A percentile compares a stretch with the other conserved stretches of the same genome.
Evolutionary conservation across 225 moss, liverwort and hornwort genomes (phyloP).

Genomic region (Physcomitrium patens): DNA sequence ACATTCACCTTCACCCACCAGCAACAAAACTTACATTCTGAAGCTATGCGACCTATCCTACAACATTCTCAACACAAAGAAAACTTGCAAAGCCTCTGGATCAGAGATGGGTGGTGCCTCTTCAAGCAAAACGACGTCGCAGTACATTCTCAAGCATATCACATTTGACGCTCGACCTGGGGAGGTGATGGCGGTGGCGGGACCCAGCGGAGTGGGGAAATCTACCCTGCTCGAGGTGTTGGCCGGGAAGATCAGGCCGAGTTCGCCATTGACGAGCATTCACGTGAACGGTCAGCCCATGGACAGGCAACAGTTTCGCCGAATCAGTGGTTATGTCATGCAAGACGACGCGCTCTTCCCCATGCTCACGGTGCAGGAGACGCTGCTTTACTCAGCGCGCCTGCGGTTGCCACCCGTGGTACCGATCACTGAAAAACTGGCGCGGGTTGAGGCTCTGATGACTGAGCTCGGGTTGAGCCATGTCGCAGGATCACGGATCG

Average conservation of each 20-base stretch:
- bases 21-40: conserved; percentile 40
- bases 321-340: conserved; percentile 76
- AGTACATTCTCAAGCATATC: conserved; percentile 56
- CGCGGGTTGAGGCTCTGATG: conserved; percentile 58
- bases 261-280: conserved; percentile 51
- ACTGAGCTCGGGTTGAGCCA: conserved; percentile 64
- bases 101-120: conserved; percentile 21
- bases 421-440: conserved; percentile 50
- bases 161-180: conserved; percentile 52
- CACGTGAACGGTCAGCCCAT: conserved; percentile 66
- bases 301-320: conserved; percentile 55
- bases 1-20: conserved; percentile 41
- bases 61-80: conserved; percentile 34
- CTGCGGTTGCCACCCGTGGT: conserved; percentile 52
- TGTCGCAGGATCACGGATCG: conserved; percentile 52
- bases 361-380: conserved; percentile 67
- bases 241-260: conserved; percentile 56
- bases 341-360: conserved; percentile 76
- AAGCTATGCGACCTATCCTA: conserved; percentile 50
- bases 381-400: conserved; percentile 60
- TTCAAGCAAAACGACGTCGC: conserved; percentile 26
- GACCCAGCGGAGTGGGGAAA: conserved; percentile 69
- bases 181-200: conserved; percentile 61
- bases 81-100: neutral
- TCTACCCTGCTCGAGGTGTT: conserved; percentile 63